Evolutionary conservation across 805 yeast species (phyloP).

Genomic region (Candida vaughaniae): DNA sequence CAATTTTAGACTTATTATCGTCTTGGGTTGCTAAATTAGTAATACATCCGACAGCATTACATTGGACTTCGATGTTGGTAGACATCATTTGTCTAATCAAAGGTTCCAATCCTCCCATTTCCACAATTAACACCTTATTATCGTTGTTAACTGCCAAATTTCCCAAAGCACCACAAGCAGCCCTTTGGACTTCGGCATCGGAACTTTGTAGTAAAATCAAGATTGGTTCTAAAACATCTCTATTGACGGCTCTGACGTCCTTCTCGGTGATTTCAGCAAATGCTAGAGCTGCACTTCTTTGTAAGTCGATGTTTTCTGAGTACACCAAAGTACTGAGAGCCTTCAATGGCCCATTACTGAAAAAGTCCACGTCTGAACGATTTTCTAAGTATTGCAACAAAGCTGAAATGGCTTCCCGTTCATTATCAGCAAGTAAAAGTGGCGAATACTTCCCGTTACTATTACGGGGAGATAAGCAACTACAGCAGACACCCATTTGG

Average conservation of each 20-base stretch:
- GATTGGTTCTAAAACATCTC: slow-evolving; percentile 93
- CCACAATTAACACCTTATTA: slow-evolving; percentile 88
- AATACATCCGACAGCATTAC: slow-evolving; percentile 98
- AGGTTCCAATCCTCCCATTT: slow-evolving; percentile 97
- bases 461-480: slow-evolving; percentile 41
- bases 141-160: slow-evolving; percentile 95
- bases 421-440: slow-evolving; percentile 82
- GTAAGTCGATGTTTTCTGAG: slow-evolving; percentile 91
- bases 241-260: slow-evolving; percentile 84
- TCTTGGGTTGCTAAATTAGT: slow-evolving; percentile 98
- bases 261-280: slow-evolving; percentile 98
- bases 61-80: slow-evolving; percentile 94
- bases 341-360: slow-evolving; percentile 78
- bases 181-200: slow-evolving; percentile 95
- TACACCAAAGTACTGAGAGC: slow-evolving; percentile 92
- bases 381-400: slow-evolving; percentile 87
- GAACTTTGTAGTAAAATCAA: slow-evolving; percentile 79
- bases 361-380: slow-evolving; percentile 83
- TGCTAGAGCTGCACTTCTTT: slow-evolving; percentile 95
- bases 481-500: slow-evolving; percentile 47
- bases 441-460: slow-evolving; percentile 67
- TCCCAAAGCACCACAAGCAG: slow-evolving; percentile 99
- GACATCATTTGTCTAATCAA: slow-evolving; percentile 97
- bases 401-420: slow-evolving; percentile 93
- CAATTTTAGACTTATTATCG: slow-evolving; percentile 93